Conservation (phyloP, 1,139 yeast genomes). For the Zygosaccharomyces sapae region DNA sequence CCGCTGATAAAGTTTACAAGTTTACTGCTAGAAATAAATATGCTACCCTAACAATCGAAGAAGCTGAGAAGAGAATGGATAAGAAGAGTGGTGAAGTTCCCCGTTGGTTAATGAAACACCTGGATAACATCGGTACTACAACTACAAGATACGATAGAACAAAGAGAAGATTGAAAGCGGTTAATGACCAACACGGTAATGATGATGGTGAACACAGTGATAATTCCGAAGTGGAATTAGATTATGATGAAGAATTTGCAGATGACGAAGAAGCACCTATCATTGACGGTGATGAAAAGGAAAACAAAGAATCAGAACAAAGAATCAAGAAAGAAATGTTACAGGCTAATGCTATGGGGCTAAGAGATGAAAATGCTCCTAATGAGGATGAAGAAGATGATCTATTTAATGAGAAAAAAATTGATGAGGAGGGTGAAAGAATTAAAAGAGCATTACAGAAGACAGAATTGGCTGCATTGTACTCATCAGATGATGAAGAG, state of each 20-base stretch:
- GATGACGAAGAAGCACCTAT: slow-evolving; percentile 99
- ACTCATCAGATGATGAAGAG: slow-evolving; percentile 77
- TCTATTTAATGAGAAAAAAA: slow-evolving; percentile 65
- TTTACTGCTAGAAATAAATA: slow-evolving; percentile 91
- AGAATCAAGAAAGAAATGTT: slow-evolving; percentile 89
- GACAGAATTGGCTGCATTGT: slow-evolving; percentile 83
- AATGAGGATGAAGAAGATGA: slow-evolving; percentile 50
- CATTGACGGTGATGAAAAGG: slow-evolving; percentile 95
- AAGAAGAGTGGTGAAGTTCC: slow-evolving; percentile 70
- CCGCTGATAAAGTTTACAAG: slow-evolving; percentile 88
- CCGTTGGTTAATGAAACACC: slow-evolving; percentile 93
- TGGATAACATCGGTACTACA: slow-evolving; percentile 58
- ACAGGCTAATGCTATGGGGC: slow-evolving; percentile 71
- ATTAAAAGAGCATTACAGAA: slow-evolving; percentile 78
- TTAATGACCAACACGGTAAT: slow-evolving; percentile 38
- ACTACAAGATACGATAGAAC: slow-evolving; percentile 44
- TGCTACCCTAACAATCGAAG: slow-evolving; percentile 90
- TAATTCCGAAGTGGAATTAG: slow-evolving; percentile 87
- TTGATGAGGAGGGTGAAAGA: slow-evolving; percentile 87
- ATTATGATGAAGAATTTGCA: slow-evolving; percentile 94
- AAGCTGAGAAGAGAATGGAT: slow-evolving; percentile 94
- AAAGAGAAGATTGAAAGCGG: slow-evolving; percentile 53
- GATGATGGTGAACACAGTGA: slow-evolving; percentile 48
- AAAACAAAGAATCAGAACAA: slow-evolving; percentile 81
- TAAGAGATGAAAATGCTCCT: slow-evolving; percentile 53